Conservation (phyloP, 192 early-diverging fungal genomes). For the Coemansia sp. region DNA sequence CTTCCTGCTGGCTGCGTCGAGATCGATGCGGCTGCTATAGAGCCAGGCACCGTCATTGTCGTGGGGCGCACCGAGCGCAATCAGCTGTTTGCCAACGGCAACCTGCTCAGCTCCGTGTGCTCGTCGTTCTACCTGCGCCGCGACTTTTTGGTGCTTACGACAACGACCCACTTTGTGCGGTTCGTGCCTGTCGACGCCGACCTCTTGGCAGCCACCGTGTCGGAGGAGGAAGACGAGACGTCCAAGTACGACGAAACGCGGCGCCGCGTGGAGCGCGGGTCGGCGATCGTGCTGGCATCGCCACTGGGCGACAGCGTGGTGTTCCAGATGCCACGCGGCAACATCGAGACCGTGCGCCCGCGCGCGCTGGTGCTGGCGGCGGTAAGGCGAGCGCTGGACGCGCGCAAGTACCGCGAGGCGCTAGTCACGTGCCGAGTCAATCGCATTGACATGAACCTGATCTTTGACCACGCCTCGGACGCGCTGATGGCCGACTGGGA, state of each 20-base stretch:
- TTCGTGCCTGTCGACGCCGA: slow-evolving; percentile 64
- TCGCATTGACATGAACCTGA: slow-evolving; percentile 92
- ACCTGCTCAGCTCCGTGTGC: slow-evolving; percentile 71
- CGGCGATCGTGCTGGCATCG: slow-evolving; percentile 80
- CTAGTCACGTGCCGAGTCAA: slow-evolving; percentile 85
- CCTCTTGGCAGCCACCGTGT: slow-evolving; percentile 8
- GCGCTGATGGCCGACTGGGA: slow-evolving; percentile 69
- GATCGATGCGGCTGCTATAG: slow-evolving; percentile 26
- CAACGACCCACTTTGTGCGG: slow-evolving; percentile 75
- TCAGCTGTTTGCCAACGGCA: slow-evolving; percentile 80
- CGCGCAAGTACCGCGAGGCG: slow-evolving; percentile 74
- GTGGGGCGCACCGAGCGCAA: slow-evolving; percentile 80
- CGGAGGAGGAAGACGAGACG: slow-evolving; percentile 7
- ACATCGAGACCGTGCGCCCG: slow-evolving; percentile 91
- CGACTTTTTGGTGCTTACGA: slow-evolving; percentile 85
- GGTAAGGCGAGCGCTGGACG: slow-evolving; percentile 65
- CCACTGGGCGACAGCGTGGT: slow-evolving; percentile 65
- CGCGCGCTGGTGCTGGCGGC: slow-evolving; percentile 84
- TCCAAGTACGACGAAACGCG: slow-evolving; percentile 34
- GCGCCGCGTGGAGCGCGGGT: slow-evolving; percentile 90
- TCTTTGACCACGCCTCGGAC: slow-evolving; percentile 78
- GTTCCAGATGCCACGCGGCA: slow-evolving; percentile 94
- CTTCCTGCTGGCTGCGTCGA: slow-evolving; percentile 28
- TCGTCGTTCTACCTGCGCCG: slow-evolving; percentile 87
- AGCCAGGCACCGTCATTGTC: slow-evolving; percentile 30